Evolutionary conservation across 768 basidiomycete species (phyloP), one percentile per base, ranked within the genome.

Genomic region (Jaapia argillacea): DNA sequence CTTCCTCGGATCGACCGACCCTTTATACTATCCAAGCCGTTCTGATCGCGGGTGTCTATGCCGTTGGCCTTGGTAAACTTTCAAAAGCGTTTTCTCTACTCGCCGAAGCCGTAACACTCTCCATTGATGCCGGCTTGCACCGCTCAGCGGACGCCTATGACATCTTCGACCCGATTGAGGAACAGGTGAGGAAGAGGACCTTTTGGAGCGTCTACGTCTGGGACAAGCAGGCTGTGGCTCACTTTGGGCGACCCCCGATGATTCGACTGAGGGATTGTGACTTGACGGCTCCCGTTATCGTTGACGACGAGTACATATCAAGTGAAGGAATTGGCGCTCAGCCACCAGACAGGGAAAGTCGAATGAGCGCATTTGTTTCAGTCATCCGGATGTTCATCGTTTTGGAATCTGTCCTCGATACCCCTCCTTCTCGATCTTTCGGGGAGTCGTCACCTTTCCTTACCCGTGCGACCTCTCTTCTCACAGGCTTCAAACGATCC

Each of bases 171-270:
- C 75, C 85, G 6, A 82, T 93, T 49, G 91, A 93, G 59, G 84
- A 86, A 47, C 89, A 94, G 59, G 79, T 91, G 23, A 76, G 92
- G 45, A 94, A 93, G 62, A 80, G 91, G 52, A 94, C 92, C 0
- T 96, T 96, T 61, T 96, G 91, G 90, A 88, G 88, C 46, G 88
- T 93, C 22, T 96, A 94, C 63, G 74, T 88, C 40, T 94, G 92
- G 92, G 92, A 96, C 63, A 94, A 96, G 63, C 91, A 93, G 55
- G 77, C 91, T 5, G 70, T 79, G 7, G 84, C 86, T 45, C 84
- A 89, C 60, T 93, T 94, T 58, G 91, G 92, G 21, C 71, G 91
- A 21, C 91, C 91, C 24, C 79, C 90, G 2, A 75, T 92, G 70
- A 72, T 96, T 51, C 75, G 90, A 37, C 63, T 93, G 48, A 72